Conservation (phyloP, 2,329 filamentous ascomycete species). For the Orbilia javanica region DNA sequence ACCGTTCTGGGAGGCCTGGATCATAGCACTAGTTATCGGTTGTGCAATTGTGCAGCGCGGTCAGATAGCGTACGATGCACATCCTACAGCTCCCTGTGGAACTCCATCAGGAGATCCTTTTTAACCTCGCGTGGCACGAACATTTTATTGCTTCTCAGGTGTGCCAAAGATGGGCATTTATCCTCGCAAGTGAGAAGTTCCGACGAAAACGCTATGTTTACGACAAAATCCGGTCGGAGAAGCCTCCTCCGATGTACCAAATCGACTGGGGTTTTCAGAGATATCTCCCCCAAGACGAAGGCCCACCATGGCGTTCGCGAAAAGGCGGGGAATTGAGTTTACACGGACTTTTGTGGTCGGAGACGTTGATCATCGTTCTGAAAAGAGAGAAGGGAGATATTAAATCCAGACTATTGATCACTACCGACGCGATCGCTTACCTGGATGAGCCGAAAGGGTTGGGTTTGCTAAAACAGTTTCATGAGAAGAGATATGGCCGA, state of each 20-base stretch:
- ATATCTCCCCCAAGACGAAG: conserved; percentile 34
- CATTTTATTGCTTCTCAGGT: conserved; percentile 38
- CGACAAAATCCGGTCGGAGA: conserved; percentile 23
- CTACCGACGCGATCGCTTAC: not conserved
- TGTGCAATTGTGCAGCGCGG: too few relatives aligned
- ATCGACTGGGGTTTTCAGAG: conserved; percentile 20
- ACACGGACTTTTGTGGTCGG: conserved; percentile 31
- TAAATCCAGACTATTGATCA: conserved; percentile 1
- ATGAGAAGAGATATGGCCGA: conserved; percentile 29
- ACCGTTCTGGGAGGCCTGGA: not conserved
- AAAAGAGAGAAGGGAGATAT: not conserved
- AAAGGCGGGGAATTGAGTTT: conserved; percentile 32
- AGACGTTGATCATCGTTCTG: conserved; percentile 20
- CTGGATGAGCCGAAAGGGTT: not conserved
- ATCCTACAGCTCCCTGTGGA: conserved; percentile 32
- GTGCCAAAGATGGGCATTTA: conserved; percentile 26
- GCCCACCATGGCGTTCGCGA: conserved; percentile 29
- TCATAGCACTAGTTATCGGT: too few relatives aligned
- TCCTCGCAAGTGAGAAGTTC: conserved; percentile 19
- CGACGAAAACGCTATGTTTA: conserved; percentile 41
- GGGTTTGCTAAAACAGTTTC: conserved; percentile 22
- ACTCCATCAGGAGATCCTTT: conserved; percentile 34
- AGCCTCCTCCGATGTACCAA: not conserved
- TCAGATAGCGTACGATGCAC: not conserved
- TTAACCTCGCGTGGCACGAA: conserved; percentile 29